Conservation (phyloP, 768 basidiomycete species). For the Fomitopsis pulvina region DNA sequence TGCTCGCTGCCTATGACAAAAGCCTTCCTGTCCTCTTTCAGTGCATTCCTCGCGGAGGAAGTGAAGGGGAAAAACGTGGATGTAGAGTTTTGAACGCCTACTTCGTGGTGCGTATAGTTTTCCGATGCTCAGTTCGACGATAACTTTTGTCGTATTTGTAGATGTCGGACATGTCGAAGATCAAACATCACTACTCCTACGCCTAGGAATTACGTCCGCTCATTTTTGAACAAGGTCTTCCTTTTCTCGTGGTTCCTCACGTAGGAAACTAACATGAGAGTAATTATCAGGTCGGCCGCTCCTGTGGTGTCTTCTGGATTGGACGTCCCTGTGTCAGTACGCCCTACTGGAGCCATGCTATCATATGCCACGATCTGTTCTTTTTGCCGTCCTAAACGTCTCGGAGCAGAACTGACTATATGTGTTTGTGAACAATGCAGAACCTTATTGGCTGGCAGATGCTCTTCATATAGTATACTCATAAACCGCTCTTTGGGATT, state of each 20-base stretch:
- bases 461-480: constrained; percentile 54
- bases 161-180: constrained; percentile 94
- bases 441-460: constrained; percentile 46
- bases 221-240: constrained; percentile 69
- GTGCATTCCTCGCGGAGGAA: constrained; percentile 81
- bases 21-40: constrained; percentile 82
- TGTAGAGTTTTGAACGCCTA: constrained; percentile 85
- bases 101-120: constrained; percentile 80
- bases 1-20: constrained; percentile 95
- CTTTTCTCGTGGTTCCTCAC: too few species aligned
- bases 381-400: constrained; percentile 1
- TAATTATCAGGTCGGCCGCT: constrained; percentile 46
- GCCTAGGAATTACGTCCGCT: constrained; percentile 66
- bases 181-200: constrained; percentile 68
- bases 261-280: too few species aligned
- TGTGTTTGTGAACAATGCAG: constrained; percentile 3
- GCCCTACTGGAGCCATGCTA: constrained; percentile 86
- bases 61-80: constrained; percentile 65
- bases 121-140: neutral
- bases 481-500: constrained; percentile 68
- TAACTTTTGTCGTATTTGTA: constrained; percentile 22
- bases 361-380: constrained; percentile 59
- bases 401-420: neutral
- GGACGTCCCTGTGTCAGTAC: constrained; percentile 70
- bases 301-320: constrained; percentile 70